These are phyloP conservation scores for Gracilariopsis chorda DNA, from an alignment of 23 red algal genomes.

Conservation along the genomic window DNA sequence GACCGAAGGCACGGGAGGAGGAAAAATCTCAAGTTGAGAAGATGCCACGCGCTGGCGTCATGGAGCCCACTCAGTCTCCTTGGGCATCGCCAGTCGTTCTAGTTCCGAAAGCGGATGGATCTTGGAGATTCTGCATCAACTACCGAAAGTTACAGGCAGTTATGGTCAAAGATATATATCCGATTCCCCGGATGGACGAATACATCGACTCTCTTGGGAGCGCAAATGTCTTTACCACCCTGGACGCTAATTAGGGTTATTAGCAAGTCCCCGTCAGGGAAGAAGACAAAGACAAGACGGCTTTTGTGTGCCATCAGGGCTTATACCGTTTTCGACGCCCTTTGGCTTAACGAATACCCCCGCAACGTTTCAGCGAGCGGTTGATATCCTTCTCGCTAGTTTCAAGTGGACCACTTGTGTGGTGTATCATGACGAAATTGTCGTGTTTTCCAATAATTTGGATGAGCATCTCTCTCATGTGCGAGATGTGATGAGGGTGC, in stretches of 20 bases:
- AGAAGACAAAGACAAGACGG: background rate
- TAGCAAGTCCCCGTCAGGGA: slow-evolving; percentile 16
- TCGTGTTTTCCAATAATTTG: slow-evolving; percentile 30
- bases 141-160: slow-evolving; percentile 2
- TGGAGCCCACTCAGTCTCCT: background rate
- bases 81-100: slow-evolving; percentile 37
- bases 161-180: slow-evolving; percentile 13
- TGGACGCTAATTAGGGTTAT: slow-evolving; percentile 23
- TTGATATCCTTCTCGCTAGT: background rate
- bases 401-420: slow-evolving; percentile 37
- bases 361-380: slow-evolving; percentile 33
- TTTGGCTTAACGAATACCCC: slow-evolving; percentile 45
- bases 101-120: slow-evolving; percentile 7
- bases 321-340: slow-evolving; percentile 36
- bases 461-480: slow-evolving; percentile 14
- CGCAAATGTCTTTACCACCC: slow-evolving; percentile 17
- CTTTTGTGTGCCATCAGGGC: slow-evolving; percentile 36
- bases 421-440: slow-evolving; percentile 38
- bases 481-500: background rate
- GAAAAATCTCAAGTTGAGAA: slow-evolving; percentile 26
- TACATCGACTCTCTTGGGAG: slow-evolving; percentile 36
- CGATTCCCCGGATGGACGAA: slow-evolving; percentile 52
- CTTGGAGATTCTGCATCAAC: background rate
- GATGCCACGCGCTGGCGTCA: background rate
- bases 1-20: background rate